Base-by-base conservation (phyloP, 352 stramenopile genomes). In the Phytophthora rubi region DNA sequence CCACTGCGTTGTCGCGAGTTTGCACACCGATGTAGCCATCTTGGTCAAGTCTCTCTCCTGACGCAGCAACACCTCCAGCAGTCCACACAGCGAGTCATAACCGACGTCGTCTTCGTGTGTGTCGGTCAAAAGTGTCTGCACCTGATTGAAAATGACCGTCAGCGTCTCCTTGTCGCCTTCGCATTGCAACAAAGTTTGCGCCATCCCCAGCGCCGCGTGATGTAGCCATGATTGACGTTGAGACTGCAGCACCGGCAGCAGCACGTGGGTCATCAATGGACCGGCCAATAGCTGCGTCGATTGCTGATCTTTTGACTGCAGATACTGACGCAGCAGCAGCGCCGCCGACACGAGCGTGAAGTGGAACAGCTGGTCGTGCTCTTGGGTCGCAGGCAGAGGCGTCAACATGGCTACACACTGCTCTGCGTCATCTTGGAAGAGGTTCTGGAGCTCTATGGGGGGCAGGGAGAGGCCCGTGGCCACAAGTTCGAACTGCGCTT, bases 401-500 rank as follows among this genome's bases (percentile, higher is more conserved):
- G 79, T 66, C 60, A 91, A 68, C n/a, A 89, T 59, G 9, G 65
- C 42, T 42, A 80, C 62, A 2, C 79, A 55, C 12, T 37, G 56
- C 15, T 47, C 23, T 1, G 35, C 62, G 4, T 68, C 65, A 35
- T 73, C 57, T n/a, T 54, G 10, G 37, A 87, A 79, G 12, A 89
- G 47, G 12, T 63, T 28, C 3, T 67, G 47, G 30, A 83, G 39
- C 39, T 85, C 57, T 10, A 67, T 45, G 30, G 70, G 62, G 18
- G 16, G 33, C 44, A 85, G 23, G 48, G 32, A 67, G 45, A 89
- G 48, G 0, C 82, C 82, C 28, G 72, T 74, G 26, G 82, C 80
- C 33, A 89, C 65, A 12, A 88, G 75, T 53, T 86, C 80, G 48
- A 81, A 89, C 75, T 93, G 82, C 16, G 52, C 51, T 73, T 92